Percentiles rank a stretch among this genome's conserved stretches.
Evolutionary conservation across 345 rosid genomes (phyloP).

Genomic region (Hevea brasiliensis): DNA sequence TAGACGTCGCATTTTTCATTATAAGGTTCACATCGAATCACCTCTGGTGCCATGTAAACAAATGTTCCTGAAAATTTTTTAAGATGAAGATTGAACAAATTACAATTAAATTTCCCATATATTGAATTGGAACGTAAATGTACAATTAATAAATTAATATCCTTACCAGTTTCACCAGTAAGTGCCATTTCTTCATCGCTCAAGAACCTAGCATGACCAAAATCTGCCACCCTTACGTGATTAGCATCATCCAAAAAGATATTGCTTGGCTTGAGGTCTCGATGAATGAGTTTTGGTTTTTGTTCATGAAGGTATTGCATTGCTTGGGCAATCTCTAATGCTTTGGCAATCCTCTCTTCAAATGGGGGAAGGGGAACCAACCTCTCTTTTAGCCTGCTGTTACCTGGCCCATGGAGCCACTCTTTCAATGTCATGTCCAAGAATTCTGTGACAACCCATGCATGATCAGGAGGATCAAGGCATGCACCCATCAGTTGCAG

Average conservation of each 20-base stretch:
- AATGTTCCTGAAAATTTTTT: constrained; percentile 43
- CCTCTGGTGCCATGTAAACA: constrained; percentile 66
- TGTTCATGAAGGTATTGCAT: constrained; percentile 71
- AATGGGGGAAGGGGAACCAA: constrained; percentile 44
- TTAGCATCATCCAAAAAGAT: constrained; percentile 49
- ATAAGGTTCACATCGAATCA: constrained; percentile 58
- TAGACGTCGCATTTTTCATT: constrained; percentile 59
- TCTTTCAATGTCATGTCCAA: constrained; percentile 49
- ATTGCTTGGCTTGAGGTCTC: constrained; percentile 70
- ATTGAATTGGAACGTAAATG: too few species aligned
- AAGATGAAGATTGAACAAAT: too few species aligned
- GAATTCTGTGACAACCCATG: constrained; percentile 56
- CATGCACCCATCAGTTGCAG: constrained; percentile 61
- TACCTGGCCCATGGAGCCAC: constrained; percentile 54
- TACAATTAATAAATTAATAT: too few species aligned
- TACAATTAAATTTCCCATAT: too few species aligned
- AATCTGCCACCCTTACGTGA: constrained; percentile 58
- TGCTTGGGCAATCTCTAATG: constrained; percentile 60
- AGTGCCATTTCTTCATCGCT: constrained; percentile 49
- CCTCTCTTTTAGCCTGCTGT: constrained; percentile 29
- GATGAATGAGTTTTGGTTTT: constrained; percentile 54
- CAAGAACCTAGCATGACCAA: constrained; percentile 63
- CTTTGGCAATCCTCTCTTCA: constrained; percentile 37
- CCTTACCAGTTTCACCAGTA: constrained; percentile 58
- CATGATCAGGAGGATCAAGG: constrained; percentile 47